Percentiles rank a stretch among this genome's conserved stretches.
These are phyloP conservation scores for Gossypium stocksii DNA, from an alignment of 345 rosid species.

Conservation along the genomic window DNA sequence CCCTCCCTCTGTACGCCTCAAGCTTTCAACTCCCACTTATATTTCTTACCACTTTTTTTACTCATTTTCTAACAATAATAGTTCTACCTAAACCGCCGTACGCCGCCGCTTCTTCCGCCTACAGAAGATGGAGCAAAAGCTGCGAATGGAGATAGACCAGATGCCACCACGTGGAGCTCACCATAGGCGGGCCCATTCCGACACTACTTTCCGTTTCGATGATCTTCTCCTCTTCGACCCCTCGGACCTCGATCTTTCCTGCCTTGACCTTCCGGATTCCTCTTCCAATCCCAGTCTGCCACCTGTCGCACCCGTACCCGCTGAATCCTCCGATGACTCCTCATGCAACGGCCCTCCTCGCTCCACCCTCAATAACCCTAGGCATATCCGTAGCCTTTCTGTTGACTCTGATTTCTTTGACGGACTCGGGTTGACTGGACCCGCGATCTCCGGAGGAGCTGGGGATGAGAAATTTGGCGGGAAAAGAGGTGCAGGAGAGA, in stretches of 20 bases:
- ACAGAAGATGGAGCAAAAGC: conserved; percentile 11
- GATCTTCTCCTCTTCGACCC: conserved; percentile 83
- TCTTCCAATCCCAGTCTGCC: conserved; percentile 11
- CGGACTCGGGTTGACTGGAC: conserved; percentile 20
- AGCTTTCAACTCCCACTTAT: not conserved
- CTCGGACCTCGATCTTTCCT: conserved; percentile 75
- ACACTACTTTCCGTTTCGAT: conserved; percentile 80
- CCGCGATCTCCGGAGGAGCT: conserved; percentile 27
- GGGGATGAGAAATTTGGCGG: conserved; percentile 36
- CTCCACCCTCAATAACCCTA: conserved; percentile 27
- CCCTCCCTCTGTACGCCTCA: not conserved
- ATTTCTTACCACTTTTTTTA: not conserved
- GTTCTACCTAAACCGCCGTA: not conserved
- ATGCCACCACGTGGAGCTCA: conserved; percentile 41
- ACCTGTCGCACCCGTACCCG: conserved; percentile 33
- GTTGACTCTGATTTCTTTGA: conserved; percentile 90
- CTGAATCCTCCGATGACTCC: conserved; percentile 63
- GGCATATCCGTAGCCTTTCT: conserved; percentile 65
- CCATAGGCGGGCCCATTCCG: conserved; percentile 94
- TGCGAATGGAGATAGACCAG: conserved; percentile 38
- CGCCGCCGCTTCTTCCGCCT: not conserved
- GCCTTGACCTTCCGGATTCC: conserved; percentile 42
- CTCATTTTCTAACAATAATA: not conserved
- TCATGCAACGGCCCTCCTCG: conserved; percentile 41
- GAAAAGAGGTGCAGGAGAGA: conserved; percentile 39